Evolutionary conservation across 2,329 filamentous ascomycete species (phyloP).

Genomic region (Colletotrichum spaethianum): DNA sequence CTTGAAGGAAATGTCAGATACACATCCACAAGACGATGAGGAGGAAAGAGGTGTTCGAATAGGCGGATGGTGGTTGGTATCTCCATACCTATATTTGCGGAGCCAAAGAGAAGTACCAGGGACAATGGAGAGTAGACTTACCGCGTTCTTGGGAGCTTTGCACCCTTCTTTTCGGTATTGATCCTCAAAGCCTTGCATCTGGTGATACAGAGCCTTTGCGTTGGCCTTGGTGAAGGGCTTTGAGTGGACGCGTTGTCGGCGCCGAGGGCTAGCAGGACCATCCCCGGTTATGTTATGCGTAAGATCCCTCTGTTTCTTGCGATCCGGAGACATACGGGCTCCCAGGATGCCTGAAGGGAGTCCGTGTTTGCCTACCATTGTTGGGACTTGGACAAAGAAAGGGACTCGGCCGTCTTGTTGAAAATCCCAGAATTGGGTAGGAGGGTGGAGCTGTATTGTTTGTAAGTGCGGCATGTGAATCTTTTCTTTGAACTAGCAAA

Average conservation of each 20-base stretch:
- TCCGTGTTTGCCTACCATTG: not conserved
- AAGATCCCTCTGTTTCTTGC: not conserved
- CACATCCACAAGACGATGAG: too few species aligned
- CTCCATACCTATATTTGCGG: too few species aligned
- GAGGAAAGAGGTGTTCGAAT: not conserved
- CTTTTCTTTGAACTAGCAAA: too few species aligned
- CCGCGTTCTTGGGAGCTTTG: not conserved
- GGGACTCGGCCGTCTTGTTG: not conserved
- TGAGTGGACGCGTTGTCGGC: too few species aligned
- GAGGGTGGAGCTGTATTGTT: not conserved
- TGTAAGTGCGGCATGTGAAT: too few species aligned
- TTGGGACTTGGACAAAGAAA: not conserved
- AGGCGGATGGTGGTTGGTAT: too few species aligned
- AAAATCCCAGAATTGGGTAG: too few species aligned
- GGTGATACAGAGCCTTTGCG: not conserved
- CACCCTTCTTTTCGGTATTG: not conserved
- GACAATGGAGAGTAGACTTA: not conserved
- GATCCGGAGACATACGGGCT: not conserved
- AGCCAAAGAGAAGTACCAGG: not conserved
- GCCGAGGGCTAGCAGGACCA: fast-evolving
- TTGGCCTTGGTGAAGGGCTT: not conserved
- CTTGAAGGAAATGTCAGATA: not conserved
- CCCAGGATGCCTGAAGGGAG: not conserved
- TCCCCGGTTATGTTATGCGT: not conserved
- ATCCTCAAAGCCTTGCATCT: not conserved